Base-by-base conservation (phyloP, 2,329 filamentous ascomycete species). In the Aspergillus sclerotialis region DNA sequence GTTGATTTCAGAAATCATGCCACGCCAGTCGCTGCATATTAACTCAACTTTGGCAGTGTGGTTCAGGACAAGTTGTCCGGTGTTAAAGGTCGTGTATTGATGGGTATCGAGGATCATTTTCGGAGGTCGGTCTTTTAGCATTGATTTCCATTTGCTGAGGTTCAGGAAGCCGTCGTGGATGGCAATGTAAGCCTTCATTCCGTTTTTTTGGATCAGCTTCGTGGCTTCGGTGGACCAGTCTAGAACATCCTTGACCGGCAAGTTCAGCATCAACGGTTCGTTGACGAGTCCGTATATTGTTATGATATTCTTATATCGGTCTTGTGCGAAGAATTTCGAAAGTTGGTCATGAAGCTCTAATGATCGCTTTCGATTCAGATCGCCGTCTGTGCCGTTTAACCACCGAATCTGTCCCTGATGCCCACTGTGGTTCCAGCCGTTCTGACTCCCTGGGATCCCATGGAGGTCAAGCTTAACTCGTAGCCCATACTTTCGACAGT, bases 41-140 rank as follows among this genome's bases (percentile, higher is more conserved):
- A 94, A 93, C 40, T 82, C 71, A 37, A 96, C 73, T 65, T 95
- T 95, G 46, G 81, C 74, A 36, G 80, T 73, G 66, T 96, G 92
- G 36, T 81, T 81, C 53, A 83, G 81, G 30, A 78, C 75, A 53
- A 98, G 83, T 61, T 94, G 86, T 45, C 83, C 80, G 25, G 78
- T 77, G 70, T 98, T 95, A 74, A 98, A 98, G 61, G 95, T 95
- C 53, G 94, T 86, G 61, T 98, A 98, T 62, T 96, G 90, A 64
- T 98, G 92, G 24, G 93, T 92, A 63, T 98, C 92, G n/a, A 98
- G 77, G 12, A 94, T 76, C 45, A 96, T 70, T 14, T 60, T 55
- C 44, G 80, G 75, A 30, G 81, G 71, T 53, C 84, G 75, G 14
- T 73, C 71, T 46, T 82, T 76, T 47, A 96, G 75, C 57, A 84